Base-by-base conservation (phyloP, 129 eudicot genomes). In the Dittrichia graveolens region DNA sequence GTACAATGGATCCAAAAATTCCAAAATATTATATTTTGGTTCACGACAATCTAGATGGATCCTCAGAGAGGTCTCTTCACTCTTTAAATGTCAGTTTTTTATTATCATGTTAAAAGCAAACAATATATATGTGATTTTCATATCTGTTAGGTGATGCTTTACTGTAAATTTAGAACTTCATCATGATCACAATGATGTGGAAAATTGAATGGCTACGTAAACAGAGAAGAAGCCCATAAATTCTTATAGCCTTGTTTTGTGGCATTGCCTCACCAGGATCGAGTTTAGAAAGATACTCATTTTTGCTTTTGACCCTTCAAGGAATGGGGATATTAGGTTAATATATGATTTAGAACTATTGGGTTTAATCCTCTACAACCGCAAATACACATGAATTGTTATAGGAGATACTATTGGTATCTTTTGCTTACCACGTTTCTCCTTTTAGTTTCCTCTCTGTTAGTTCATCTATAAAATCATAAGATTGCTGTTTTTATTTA, bases 1-100 rank as follows among this genome's bases (percentile, higher is more conserved):
- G 99, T 67, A 76, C 87, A 42, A 94, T 90, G 99, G 99, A 94
- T 84, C 96, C 97, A 43, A 90, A 90, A 77, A 88, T 94, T 82
- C 83, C 83, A 50, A 94, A 88, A 82, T 86, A 84, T 77, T 94
- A 73, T 81, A 53, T 94, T 67, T 71, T 94, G 81, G 78, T 94
- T 67, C 99, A 94, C 48, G 99, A 94, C 75, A 85, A 86, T 78
- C 89, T 79, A 72, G 96, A 88, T 41, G 94, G 91, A 71, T 19
- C 85, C 9, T 31, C 77, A 37, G 97, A 90, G 67, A 85, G 85
- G 99, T 94, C 70, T 57, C 53, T 50, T 54, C 69, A 37, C 45
- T 43, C 13, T 65, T 61, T 82, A 55, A 52, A 56, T 72, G 37
- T 58, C 57, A 60, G 55, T 52, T 62, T 62, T 24, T 24, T 60